phyloP scores from a whole-genome alignment of 257 asterid genomes.

The Ehretia macrophylla region DNA sequence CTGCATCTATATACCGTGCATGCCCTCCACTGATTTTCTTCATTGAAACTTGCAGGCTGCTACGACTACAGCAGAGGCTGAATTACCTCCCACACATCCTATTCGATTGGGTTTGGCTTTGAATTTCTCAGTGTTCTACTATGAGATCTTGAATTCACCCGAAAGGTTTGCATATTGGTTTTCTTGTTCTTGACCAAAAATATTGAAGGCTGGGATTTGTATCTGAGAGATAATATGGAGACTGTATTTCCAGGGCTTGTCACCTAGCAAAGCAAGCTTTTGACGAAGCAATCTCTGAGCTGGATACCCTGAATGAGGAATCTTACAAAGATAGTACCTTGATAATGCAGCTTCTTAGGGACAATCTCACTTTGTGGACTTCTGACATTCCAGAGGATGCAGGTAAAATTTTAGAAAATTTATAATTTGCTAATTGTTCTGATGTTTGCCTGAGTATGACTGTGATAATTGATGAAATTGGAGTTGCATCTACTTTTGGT shows the following conservation, averaged over 20 bases:
- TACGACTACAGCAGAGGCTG: slow-evolving; percentile 71
- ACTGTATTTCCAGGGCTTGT: slow-evolving; percentile 62
- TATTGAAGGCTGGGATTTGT: slow-evolving; percentile 6
- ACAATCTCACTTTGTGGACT: slow-evolving; percentile 90
- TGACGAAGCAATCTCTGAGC: slow-evolving; percentile 93
- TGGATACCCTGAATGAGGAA: slow-evolving; percentile 79
- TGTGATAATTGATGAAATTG: no score
- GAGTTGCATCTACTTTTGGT: no score
- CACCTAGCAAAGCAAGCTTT: slow-evolving; percentile 93
- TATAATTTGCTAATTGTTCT: no score
- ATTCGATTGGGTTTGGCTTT: slow-evolving; percentile 91
- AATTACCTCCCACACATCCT: slow-evolving; percentile 85
- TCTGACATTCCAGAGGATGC: slow-evolving; percentile 84
- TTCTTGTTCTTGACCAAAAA: slow-evolving; percentile 8
- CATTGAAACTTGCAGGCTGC: slow-evolving; percentile 47
- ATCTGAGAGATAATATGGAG: slow-evolving; percentile 1
- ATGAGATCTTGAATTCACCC: slow-evolving; percentile 80
- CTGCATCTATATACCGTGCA: no score
- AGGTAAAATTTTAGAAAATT: no score
- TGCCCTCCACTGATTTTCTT: neutral
- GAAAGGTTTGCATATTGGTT: slow-evolving; percentile 57
- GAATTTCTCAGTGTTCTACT: slow-evolving; percentile 87
- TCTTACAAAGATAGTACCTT: slow-evolving; percentile 92
- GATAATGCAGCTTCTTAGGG: slow-evolving; percentile 90
- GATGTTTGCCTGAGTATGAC: no score